Conservation (phyloP, 2,329 filamentous ascomycete species). For the Diaporthe citri region DNA sequence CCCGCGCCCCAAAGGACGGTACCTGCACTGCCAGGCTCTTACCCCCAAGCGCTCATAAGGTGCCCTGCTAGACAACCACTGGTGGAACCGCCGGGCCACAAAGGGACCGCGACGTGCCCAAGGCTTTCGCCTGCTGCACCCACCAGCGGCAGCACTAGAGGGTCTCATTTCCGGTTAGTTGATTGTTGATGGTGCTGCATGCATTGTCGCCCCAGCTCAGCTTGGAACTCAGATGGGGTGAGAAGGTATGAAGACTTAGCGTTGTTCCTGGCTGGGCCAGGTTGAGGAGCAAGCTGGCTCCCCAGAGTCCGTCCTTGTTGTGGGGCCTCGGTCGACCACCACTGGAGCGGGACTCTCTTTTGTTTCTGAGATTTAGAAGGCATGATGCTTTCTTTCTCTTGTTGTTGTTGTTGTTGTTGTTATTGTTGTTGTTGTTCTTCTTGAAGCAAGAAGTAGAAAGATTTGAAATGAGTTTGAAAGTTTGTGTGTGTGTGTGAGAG, state of each 20-base stretch:
- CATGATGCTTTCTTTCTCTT: too few relatives aligned
- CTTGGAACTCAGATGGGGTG: neutral
- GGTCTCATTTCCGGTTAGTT: neutral
- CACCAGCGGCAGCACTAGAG: slow-evolving; percentile 1
- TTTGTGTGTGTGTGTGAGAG: neutral
- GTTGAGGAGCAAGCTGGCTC: neutral
- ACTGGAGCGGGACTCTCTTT: slow-evolving; percentile 2
- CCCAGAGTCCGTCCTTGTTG: neutral
- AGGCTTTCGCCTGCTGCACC: neutral
- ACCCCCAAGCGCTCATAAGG: neutral
- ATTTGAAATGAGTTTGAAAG: neutral
- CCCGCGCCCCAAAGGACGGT: neutral
- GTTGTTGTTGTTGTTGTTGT: neutral
- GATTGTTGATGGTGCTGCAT: too few relatives aligned
- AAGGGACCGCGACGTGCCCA: neutral
- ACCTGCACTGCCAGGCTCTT: too few relatives aligned
- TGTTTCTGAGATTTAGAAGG: slow-evolving; percentile 4
- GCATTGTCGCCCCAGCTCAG: neutral
- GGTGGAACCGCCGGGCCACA: neutral
- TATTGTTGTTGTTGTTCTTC: neutral
- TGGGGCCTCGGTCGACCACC: slow-evolving; percentile 2
- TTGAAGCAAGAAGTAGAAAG: neutral
- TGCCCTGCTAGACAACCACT: neutral
- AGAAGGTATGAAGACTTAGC: neutral
- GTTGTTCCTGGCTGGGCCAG: neutral